Conservation (phyloP, 1,284 basidiomycete species). For the Thecaphora frezii region DNA sequence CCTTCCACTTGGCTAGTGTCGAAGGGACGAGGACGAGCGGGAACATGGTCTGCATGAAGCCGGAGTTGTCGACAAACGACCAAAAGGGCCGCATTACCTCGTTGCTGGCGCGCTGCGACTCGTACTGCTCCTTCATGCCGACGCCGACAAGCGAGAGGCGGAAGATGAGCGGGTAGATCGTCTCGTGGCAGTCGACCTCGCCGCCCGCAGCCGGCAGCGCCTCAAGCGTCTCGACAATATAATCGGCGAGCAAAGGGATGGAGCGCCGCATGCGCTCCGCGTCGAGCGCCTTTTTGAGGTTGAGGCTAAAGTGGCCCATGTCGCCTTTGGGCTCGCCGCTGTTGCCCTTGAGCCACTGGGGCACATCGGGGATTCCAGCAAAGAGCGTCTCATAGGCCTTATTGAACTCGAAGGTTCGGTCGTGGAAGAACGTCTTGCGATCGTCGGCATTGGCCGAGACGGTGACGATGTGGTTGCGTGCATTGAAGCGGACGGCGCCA, state of each 20-base stretch:
- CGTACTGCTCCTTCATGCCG: slow-evolving; percentile 26
- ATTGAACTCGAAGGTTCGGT: slow-evolving; percentile 30
- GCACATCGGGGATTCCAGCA: slow-evolving; percentile 30
- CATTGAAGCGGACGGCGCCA: slow-evolving; percentile 18
- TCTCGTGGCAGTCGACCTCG: slow-evolving; percentile 21
- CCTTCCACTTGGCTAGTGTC: slow-evolving; percentile 26
- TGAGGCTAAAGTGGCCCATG: slow-evolving; percentile 17
- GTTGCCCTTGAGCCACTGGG: slow-evolving; percentile 10
- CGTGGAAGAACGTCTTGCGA: slow-evolving; percentile 39
- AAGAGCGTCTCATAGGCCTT: slow-evolving; percentile 33
- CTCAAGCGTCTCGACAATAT: slow-evolving; percentile 12
- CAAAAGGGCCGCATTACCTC: slow-evolving; percentile 26
- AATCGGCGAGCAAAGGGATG: slow-evolving; percentile 19
- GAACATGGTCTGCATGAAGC: slow-evolving; percentile 31
- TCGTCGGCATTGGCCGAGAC: slow-evolving; percentile 25
- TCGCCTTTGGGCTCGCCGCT: background rate
- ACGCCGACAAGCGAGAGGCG: slow-evolving; percentile 30
- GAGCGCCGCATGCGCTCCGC: slow-evolving; percentile 10
- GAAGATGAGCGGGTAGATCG: slow-evolving; percentile 39
- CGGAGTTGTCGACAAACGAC: slow-evolving; percentile 33
- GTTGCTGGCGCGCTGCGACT: slow-evolving; percentile 14
- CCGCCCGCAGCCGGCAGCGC: slow-evolving; percentile 14
- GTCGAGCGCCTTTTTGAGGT: slow-evolving; percentile 19
- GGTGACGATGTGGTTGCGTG: slow-evolving; percentile 25
- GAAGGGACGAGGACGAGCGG: slow-evolving; percentile 18